Evolutionary conservation across 2,329 filamentous ascomycete species (phyloP).

Genomic region (Phoma herbarum): DNA sequence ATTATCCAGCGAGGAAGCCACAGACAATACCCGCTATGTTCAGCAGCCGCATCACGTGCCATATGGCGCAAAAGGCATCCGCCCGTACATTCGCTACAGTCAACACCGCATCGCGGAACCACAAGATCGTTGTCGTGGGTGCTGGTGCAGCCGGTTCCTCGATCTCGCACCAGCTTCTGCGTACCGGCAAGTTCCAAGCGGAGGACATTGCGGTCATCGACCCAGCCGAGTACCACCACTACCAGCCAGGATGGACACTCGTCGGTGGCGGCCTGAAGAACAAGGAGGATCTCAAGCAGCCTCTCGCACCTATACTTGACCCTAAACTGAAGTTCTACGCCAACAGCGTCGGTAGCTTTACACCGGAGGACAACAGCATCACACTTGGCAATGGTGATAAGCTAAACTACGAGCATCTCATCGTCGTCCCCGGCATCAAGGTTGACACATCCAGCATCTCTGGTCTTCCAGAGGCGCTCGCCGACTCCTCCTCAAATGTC

Average conservation of each 20-base stretch:
- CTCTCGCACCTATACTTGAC: constrained; percentile 63
- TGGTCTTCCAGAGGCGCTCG: constrained; percentile 49
- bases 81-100: constrained; percentile 35
- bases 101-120: constrained; percentile 53
- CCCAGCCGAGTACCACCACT: constrained; percentile 70
- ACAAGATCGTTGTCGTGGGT: constrained; percentile 73
- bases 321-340: constrained; percentile 70
- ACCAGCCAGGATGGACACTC: constrained; percentile 75
- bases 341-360: constrained; percentile 59
- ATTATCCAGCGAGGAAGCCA: neutral
- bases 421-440: constrained; percentile 63
- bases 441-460: constrained; percentile 44
- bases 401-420: constrained; percentile 69
- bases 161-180: constrained; percentile 73
- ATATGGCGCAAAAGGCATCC: constrained; percentile 18
- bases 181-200: constrained; percentile 63
- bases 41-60: constrained; percentile 23
- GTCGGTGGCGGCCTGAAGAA: constrained; percentile 72
- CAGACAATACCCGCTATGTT: constrained; percentile 9
- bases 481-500: constrained; percentile 43
- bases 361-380: constrained; percentile 65
- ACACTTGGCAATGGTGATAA: constrained; percentile 64
- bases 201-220: constrained; percentile 72
- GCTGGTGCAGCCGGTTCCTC: constrained; percentile 71
- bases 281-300: constrained; percentile 65